Evolutionary conservation across 2,329 filamentous ascomycete species (phyloP).

Genomic region (Chaetomiaceae sp.): DNA sequence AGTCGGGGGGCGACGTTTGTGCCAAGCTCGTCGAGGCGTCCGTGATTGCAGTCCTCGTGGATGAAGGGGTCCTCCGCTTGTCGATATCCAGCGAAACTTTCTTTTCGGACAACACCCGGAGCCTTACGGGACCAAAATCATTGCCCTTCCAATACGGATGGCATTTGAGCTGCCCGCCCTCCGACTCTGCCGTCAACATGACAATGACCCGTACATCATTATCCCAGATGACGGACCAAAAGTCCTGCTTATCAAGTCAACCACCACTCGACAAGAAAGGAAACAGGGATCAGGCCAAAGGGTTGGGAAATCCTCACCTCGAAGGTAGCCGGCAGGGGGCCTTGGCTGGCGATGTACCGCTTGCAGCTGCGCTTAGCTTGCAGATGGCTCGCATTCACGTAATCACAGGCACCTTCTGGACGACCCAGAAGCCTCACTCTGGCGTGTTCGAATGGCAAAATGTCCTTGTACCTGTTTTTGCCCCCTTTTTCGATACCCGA

Average conservation of each 20-base stretch:
- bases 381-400: constrained; percentile 90
- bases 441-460: constrained; percentile 91
- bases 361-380: constrained; percentile 78
- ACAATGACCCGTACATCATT: constrained; percentile 92
- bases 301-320: constrained; percentile 55
- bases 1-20: constrained; percentile 14
- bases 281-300: not conserved
- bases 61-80: constrained; percentile 42
- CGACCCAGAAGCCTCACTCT: constrained; percentile 73
- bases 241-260: constrained; percentile 60
- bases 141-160: constrained; percentile 86
- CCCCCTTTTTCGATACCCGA: constrained; percentile 90
- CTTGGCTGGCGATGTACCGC: constrained; percentile 92
- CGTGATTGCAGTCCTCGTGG: not conserved
- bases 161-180: constrained; percentile 90
- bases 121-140: constrained; percentile 70
- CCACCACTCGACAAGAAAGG: not conserved
- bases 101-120: constrained; percentile 76
- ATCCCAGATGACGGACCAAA: constrained; percentile 97
- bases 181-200: constrained; percentile 91
- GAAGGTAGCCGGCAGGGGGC: constrained; percentile 86
- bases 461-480: constrained; percentile 98
- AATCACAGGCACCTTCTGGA: constrained; percentile 70
- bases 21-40: constrained; percentile 27
- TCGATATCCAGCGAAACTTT: constrained; percentile 71